Base-by-base conservation (phyloP, 768 basidiomycete species). In the Astraeus odoratus region DNA sequence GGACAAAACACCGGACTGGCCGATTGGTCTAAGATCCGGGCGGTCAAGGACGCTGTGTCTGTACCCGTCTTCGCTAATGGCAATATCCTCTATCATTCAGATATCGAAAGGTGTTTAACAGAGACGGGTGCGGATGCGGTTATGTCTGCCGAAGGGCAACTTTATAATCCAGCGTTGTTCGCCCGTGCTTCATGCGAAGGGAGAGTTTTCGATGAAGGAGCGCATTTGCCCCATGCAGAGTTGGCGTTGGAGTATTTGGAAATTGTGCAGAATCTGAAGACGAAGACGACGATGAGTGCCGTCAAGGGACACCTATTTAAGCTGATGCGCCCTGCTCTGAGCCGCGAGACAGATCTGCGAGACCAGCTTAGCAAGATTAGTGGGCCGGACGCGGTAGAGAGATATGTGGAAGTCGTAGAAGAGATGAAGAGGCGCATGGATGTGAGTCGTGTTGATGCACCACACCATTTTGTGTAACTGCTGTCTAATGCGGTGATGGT, bases 31-130 rank as follows among this genome's bases (percentile, higher is more conserved):
- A 84, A 96, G 64, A 97, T 99, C 57, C 77, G 76, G 7, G 88
- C 90, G 0, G 92, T 99, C 54, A 96, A 94, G 62, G 64, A 86
- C 53, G 87, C 89, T 1, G 89, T 98, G 29, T 80, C 78, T 1
- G 78, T 99, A 0, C 95, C 94, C 3, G 93, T 99, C 4, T 89
- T 99, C 60, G 94, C 95, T 0, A 99, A 99, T 63, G 96, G 96
- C 23, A 98, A 97, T 62, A 79, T 97, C 48, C 80, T 97, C 10
- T 90, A 83, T 61, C 76, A 84, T 35, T 74, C 79, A n/a, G 94
- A 98, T 63, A 77, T 97, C 38, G 72, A 75, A 41, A 68, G 71
- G 9, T 97, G 93, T 62, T 67, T 99, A 25, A 74, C 76, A 19
- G 77, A 78, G 39, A 99, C 96, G 0, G 90, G 92, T 12, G 85